These are phyloP conservation scores for Neurospora sp. DNA, from an alignment of 2,329 filamentous ascomycete genomes.

Conservation along the genomic window DNA sequence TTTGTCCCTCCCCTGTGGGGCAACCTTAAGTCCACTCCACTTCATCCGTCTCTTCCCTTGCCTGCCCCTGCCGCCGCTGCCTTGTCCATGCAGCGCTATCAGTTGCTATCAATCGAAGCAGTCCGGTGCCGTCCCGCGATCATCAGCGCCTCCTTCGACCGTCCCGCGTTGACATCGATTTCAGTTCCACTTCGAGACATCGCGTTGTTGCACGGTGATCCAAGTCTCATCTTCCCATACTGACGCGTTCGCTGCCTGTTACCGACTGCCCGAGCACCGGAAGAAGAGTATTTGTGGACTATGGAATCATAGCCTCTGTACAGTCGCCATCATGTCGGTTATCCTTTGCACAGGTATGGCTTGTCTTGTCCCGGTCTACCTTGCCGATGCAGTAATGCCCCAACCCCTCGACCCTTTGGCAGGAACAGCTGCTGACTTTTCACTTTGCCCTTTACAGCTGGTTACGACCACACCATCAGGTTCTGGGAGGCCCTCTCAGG, in stretches of 20 bases:
- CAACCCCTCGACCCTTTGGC: neutral
- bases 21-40: neutral
- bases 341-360: slow-evolving; percentile 49
- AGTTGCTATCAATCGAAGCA: neutral
- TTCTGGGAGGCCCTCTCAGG: slow-evolving; percentile 99
- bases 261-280: neutral
- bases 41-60: neutral
- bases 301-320: slow-evolving; percentile 11
- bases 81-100: neutral
- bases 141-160: neutral
- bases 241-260: neutral
- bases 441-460: slow-evolving; percentile 29
- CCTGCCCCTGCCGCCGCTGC: neutral
- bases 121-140: neutral
- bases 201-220: neutral
- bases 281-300: neutral
- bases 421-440: slow-evolving; percentile 11
- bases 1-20: neutral
- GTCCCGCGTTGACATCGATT: neutral
- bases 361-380: neutral
- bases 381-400: slow-evolving; percentile 7
- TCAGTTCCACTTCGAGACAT: slow-evolving; percentile 1
- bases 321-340: slow-evolving; percentile 39
- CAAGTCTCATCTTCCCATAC: neutral
- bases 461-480: slow-evolving; percentile 54